These are phyloP conservation scores for Phytophthora tubulina DNA, from an alignment of 352 stramenopile species.

Conservation along the genomic window DNA sequence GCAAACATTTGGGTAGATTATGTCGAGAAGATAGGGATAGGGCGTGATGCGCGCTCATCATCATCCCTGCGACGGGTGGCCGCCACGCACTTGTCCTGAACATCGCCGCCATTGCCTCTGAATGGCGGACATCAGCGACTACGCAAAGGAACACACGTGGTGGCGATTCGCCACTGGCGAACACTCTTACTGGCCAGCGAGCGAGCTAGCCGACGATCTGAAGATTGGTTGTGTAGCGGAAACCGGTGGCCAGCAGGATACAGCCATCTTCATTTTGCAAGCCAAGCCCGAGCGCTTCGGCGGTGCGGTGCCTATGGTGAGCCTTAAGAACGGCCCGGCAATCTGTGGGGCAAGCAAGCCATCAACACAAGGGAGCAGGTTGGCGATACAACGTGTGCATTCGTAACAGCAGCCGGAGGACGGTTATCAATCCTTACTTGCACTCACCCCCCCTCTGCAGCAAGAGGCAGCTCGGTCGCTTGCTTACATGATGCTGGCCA, in stretches of 20 bases:
- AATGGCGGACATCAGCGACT: conserved; percentile 1
- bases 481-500: conserved; percentile 42
- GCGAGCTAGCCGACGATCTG: no score
- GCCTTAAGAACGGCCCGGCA: no score
- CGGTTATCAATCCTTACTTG: conserved; percentile 7
- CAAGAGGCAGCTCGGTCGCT: background rate
- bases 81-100: no score
- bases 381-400: conserved; percentile 21
- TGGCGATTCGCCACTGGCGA: background rate
- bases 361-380: conserved; percentile 6
- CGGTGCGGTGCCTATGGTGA: no score
- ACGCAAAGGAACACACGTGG: conserved; percentile 2
- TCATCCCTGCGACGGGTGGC: conserved; percentile 11
- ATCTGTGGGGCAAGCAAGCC: no score
- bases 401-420: conserved; percentile 16
- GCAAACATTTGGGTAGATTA: conserved; percentile 29
- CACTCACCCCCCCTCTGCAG: conserved; percentile 96
- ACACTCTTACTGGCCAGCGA: background rate
- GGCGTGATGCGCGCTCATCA: background rate
- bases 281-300: no score
- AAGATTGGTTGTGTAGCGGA: no score
- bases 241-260: no score
- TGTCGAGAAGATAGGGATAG: background rate
- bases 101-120: no score
- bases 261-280: no score